Percentiles rank a stretch among this genome's conserved stretches.
phyloP scores from a whole-genome alignment of 1,139 yeast species.

The Saccharomycopsis crataegensis region DNA sequence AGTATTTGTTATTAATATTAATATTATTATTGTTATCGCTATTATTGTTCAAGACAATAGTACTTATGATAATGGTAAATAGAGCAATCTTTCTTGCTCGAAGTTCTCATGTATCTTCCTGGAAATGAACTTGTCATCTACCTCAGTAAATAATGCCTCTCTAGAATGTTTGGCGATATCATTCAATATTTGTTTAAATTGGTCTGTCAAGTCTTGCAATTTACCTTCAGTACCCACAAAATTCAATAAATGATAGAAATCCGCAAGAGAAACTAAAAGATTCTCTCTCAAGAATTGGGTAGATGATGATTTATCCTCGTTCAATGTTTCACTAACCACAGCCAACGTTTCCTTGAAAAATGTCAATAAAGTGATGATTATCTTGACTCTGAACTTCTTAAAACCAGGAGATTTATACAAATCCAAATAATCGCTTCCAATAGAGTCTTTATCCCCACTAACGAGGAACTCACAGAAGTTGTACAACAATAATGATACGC shows the following conservation, averaged over 20 bases:
- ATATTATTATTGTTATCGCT: background rate
- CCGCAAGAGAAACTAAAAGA: slow-evolving; percentile 5
- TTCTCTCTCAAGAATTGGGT: slow-evolving; percentile 2
- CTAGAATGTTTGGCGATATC: background rate
- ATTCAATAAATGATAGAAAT: slow-evolving; percentile 1
- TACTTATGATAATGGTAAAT: slow-evolving; percentile 4
- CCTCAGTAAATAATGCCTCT: slow-evolving; percentile 1
- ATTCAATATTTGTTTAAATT: background rate
- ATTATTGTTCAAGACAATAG: no score
- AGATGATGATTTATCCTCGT: background rate
- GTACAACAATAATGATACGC: slow-evolving; percentile 1
- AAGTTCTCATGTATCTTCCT: slow-evolving; percentile 5
- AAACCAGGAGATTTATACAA: slow-evolving; percentile 3
- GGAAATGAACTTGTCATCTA: slow-evolving; percentile 7
- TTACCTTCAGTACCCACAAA: background rate
- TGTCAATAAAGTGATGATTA: background rate
- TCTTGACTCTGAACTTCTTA: background rate
- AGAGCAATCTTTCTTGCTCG: slow-evolving; percentile 10
- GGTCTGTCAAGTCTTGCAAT: background rate
- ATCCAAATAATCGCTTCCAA: slow-evolving; percentile 1
- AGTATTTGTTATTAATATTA: background rate
- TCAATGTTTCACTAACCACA: background rate
- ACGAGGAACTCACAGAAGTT: slow-evolving; percentile 1
- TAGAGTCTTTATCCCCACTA: background rate
- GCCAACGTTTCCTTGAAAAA: background rate